Conservation (phyloP, 116 monocot genomes). For the Trichopus zeylanicus region DNA sequence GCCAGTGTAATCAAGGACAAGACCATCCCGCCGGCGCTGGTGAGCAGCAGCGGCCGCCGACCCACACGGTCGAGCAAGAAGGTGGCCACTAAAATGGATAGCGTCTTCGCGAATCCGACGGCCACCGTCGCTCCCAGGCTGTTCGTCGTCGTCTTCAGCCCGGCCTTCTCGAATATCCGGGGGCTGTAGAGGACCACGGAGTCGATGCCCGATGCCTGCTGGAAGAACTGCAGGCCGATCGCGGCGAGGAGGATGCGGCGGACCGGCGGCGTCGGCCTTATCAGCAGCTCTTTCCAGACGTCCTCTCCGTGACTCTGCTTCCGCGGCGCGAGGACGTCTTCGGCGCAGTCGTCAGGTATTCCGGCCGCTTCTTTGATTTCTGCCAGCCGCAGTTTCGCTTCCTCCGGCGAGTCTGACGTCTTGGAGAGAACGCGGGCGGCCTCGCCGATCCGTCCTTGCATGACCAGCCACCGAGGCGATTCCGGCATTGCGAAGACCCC, state of each 20-base stretch:
- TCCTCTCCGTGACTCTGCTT: background rate
- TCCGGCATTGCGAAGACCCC: constrained; percentile 54
- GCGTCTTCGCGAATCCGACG: constrained; percentile 3
- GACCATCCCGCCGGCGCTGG: constrained; percentile 3
- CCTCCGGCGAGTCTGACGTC: constrained; percentile 35
- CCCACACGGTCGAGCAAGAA: constrained; percentile 8
- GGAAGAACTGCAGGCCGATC: constrained; percentile 22
- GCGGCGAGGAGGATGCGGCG: background rate
- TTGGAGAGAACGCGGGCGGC: constrained; percentile 33
- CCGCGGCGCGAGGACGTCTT: background rate
- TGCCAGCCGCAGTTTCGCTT: constrained; percentile 29
- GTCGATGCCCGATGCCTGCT: constrained; percentile 24
- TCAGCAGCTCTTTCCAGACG: constrained; percentile 3
- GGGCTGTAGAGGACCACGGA: constrained; percentile 27
- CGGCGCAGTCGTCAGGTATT: background rate
- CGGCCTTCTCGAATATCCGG: constrained; percentile 15
- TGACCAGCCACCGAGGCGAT: constrained; percentile 71
- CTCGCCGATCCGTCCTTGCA: constrained; percentile 46
- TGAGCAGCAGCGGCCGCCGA: background rate
- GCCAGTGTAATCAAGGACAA: background rate
- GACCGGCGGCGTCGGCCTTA: background rate
- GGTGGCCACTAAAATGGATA: constrained; percentile 1
- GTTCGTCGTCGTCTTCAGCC: background rate
- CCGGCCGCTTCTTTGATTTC: constrained; percentile 50
- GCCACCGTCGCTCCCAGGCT: background rate